Conservation (phyloP, 1,284 basidiomycete species). For the Apiotrichum montevideense region DNA sequence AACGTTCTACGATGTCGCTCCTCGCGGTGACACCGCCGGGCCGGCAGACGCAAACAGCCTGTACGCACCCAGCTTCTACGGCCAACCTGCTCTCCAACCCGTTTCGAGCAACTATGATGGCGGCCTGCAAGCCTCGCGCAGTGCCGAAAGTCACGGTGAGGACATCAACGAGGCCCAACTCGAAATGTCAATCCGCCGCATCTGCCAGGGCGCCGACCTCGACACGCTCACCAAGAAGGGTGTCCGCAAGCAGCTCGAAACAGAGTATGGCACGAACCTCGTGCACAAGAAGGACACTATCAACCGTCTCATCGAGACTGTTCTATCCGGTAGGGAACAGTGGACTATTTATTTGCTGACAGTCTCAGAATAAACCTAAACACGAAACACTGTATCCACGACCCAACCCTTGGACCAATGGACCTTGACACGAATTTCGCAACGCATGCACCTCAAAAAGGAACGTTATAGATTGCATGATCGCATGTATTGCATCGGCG, state of each 20-base stretch:
- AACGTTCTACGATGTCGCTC: conserved; percentile 5
- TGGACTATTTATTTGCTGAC: not conserved
- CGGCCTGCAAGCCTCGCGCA: not conserved
- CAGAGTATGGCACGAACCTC: conserved; percentile 57
- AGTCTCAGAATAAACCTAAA: not conserved
- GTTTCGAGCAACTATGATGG: conserved; percentile 10
- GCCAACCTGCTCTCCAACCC: conserved; percentile 19
- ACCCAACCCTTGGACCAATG: not conserved
- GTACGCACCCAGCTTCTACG: conserved; percentile 28
- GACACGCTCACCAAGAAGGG: conserved; percentile 84
- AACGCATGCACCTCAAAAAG: not conserved
- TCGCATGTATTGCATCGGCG: conserved; percentile 1
- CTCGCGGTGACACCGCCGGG: conserved; percentile 2
- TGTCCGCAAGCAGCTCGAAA: conserved; percentile 72
- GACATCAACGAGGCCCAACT: conserved; percentile 59
- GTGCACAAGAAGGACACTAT: conserved; percentile 46
- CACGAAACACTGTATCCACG: not conserved
- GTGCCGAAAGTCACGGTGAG: conserved; percentile 41
- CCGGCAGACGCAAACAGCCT: conserved; percentile 17
- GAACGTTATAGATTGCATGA: conserved; percentile 2
- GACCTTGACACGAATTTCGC: conserved; percentile 3
- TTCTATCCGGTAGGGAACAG: conserved; percentile 25
- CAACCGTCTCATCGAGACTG: conserved; percentile 46
- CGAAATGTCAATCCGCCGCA: conserved; percentile 62
- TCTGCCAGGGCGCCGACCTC: conserved; percentile 70